Evolutionary conservation across 2,329 filamentous ascomycete species (phyloP).

Genomic region (Sarocladium oryzae): DNA sequence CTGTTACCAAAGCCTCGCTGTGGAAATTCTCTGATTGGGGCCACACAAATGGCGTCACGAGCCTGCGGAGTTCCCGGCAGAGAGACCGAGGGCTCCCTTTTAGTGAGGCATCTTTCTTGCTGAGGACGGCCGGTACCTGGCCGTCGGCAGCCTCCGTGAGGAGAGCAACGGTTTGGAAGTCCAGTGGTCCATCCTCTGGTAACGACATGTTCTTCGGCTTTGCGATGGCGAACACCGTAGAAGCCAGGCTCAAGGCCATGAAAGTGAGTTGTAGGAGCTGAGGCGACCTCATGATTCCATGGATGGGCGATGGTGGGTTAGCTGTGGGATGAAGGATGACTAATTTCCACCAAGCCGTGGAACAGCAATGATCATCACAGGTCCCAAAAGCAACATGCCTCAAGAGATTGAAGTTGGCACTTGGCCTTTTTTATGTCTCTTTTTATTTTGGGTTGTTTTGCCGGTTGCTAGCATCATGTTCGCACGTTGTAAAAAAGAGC

Average conservation of each 20-base stretch:
- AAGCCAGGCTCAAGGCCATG: not conserved
- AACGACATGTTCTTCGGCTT: not conserved
- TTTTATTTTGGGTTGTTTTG: too few relatives aligned
- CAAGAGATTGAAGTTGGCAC: too few relatives aligned
- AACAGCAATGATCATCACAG: not conserved
- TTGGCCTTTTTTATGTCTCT: too few relatives aligned
- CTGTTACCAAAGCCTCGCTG: conserved; percentile 12
- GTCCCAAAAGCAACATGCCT: too few relatives aligned
- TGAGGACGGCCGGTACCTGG: conserved; percentile 12
- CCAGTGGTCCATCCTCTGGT: not conserved
- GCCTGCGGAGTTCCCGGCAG: conserved; percentile 12
- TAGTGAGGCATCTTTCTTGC: conserved; percentile 11
- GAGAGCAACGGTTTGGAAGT: not conserved
- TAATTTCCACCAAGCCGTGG: not conserved
- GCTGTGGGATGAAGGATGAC: not conserved
- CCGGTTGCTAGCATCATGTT: too few relatives aligned
- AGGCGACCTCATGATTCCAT: not conserved
- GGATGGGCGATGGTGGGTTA: not conserved
- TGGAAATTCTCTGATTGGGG: conserved; percentile 15
- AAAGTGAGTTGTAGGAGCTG: not conserved
- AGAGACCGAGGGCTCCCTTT: conserved; percentile 13
- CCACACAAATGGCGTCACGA: conserved; percentile 16
- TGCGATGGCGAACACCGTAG: not conserved
- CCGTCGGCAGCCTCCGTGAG: conserved; percentile 14
- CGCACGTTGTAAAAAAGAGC: too few relatives aligned